Evolutionary conservation across 768 basidiomycete species (phyloP).

Genomic region (Tulasnella sp.): DNA sequence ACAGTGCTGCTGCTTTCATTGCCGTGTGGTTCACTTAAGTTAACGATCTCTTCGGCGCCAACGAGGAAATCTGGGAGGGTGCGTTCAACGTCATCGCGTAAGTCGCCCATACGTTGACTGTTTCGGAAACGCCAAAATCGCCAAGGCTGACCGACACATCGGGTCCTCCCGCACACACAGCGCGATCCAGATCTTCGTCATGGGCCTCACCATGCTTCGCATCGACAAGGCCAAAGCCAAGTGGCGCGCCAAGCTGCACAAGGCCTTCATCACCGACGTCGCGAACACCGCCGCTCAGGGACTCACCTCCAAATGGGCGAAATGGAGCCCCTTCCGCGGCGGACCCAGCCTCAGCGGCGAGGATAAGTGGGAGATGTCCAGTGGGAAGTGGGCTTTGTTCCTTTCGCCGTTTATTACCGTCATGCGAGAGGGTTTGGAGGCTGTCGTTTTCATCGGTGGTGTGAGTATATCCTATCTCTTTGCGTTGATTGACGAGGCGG

Average conservation of each 20-base stretch:
- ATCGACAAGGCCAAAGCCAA: conserved; percentile 91
- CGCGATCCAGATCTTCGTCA: conserved; percentile 75
- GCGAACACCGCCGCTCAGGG: neutral
- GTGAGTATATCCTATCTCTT: conserved; percentile 34
- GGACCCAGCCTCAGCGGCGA: conserved; percentile 19
- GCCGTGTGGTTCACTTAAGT: conserved; percentile 80
- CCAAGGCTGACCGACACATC: no score
- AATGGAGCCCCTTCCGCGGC: neutral
- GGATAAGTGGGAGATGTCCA: conserved; percentile 17
- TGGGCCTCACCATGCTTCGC: conserved; percentile 92
- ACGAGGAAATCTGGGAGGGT: conserved; percentile 94
- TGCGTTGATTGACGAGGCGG: no score
- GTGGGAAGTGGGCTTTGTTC: conserved; percentile 73
- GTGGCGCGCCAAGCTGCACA: conserved; percentile 84
- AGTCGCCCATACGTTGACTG: conserved; percentile 45
- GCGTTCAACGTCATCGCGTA: conserved; percentile 34
- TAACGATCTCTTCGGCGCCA: conserved; percentile 68
- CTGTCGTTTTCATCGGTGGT: conserved; percentile 88
- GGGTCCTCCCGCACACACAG: conserved; percentile 1
- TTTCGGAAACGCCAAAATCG: conserved; percentile 41
- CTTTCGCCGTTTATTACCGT: conserved; percentile 86
- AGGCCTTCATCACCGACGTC: conserved; percentile 47
- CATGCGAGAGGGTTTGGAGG: conserved; percentile 88
- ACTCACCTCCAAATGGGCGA: neutral
- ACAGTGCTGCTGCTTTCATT: neutral